Evolutionary conservation across 1,284 basidiomycete species (phyloP), one percentile per base, ranked within the genome.

Genomic region (Takashimella koratensis): DNA sequence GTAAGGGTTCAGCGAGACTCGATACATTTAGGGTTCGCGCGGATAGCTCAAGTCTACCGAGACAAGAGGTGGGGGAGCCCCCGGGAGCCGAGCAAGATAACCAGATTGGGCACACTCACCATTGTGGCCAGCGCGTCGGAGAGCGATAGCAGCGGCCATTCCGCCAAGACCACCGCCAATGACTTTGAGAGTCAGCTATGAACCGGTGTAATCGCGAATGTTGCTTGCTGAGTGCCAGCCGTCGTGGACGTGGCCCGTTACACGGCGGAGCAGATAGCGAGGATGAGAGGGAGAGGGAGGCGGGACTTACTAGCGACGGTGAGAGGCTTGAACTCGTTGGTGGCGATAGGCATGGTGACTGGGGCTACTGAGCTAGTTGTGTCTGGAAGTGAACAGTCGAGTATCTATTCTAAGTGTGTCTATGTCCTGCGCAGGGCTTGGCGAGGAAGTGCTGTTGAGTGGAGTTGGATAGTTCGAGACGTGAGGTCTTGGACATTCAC

Each of bases 151-250:
- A 12, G 66, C 60, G 13, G 66, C 56, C 47, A 66, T 53, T 20
- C 69, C 70, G 12, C 62, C 64, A 24, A 72, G 62, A 26, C 70
- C 70, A 36, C 63, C 70, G 19, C 70, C 70, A 40, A 69, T 55
- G 49, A 72, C 47, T 13, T 36, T 36, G 30, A 36, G 30, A 36
- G 30, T 8, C 30, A n/a, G n/a, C n/a, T n/a, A n/a, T n/a, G n/a
- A n/a, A n/a, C n/a, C n/a, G n/a, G n/a, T n/a, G n/a, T n/a, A n/a
- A n/a, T n/a, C n/a, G n/a, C n/a, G n/a, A n/a, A n/a, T n/a, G n/a
- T n/a, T n/a, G n/a, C n/a, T n/a, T n/a, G n/a, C n/a, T n/a, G n/a
- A n/a, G n/a, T n/a, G n/a, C n/a, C n/a, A n/a, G n/a, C n/a, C n/a
- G n/a, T n/a, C n/a, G n/a, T n/a, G n/a, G n/a, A n/a, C n/a, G n/a